Conservation (phyloP, 2,329 filamentous ascomycete species). For the Arthrobotrys sinensis region DNA sequence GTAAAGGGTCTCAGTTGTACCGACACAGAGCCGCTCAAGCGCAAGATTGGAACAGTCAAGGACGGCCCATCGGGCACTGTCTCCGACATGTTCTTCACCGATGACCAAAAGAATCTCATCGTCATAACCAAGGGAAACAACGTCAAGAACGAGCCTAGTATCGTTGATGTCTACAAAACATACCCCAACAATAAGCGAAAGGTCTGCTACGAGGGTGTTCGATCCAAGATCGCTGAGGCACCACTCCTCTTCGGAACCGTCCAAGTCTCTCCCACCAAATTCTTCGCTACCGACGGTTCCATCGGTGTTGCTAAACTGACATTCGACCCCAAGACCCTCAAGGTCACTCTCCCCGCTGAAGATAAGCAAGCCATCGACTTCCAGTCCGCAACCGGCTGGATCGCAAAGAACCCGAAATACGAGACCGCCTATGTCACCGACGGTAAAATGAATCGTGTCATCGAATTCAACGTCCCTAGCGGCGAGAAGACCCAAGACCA, state of each 20-base stretch:
- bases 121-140: slow-evolving; percentile 76
- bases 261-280: slow-evolving; percentile 68
- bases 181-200: slow-evolving; percentile 17
- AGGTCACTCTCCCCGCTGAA: slow-evolving; percentile 66
- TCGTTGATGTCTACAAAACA: slow-evolving; percentile 66
- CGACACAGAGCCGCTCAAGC: slow-evolving; percentile 66
- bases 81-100: slow-evolving; percentile 75
- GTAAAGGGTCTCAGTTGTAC: slow-evolving; percentile 68
- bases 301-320: slow-evolving; percentile 73
- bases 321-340: slow-evolving; percentile 66
- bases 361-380: slow-evolving; percentile 69
- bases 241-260: slow-evolving; percentile 74
- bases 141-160: slow-evolving; percentile 70
- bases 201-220: slow-evolving; percentile 22
- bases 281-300: slow-evolving; percentile 74
- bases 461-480: slow-evolving; percentile 72
- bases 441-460: slow-evolving; percentile 71
- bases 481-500: slow-evolving; percentile 67
- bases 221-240: slow-evolving; percentile 69
- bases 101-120: slow-evolving; percentile 71
- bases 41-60: slow-evolving; percentile 68
- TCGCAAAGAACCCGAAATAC: slow-evolving; percentile 70
- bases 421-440: slow-evolving; percentile 75
- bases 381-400: slow-evolving; percentile 75
- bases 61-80: slow-evolving; percentile 74